Base-by-base conservation (phyloP, 2,329 filamentous ascomycete genomes). In the Metarhizium anisopliae region DNA sequence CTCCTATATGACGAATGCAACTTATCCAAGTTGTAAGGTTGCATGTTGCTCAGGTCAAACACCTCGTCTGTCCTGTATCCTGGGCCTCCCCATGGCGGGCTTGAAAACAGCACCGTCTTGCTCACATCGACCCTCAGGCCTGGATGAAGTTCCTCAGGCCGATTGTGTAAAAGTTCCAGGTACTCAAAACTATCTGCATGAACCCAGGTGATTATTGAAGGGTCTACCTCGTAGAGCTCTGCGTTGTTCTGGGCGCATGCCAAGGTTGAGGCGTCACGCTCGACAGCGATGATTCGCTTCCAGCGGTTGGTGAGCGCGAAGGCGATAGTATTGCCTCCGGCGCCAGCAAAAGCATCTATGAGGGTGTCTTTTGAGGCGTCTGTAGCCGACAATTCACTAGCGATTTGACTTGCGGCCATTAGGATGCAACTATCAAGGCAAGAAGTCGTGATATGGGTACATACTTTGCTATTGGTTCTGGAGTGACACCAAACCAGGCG, bases 401-500 rank as follows among this genome's bases (percentile, higher is more conserved):
- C 90, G 54, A 95, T 90, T 72, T 86, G 84, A 57, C 89, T 49
- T 87, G 59, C 29, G n/a, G 38, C 13, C 51, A 67, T 11, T 43
- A 35, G 47, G 45, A 38, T 35, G 10, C 47, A 60, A 53, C 50
- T n/a, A 51, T 10, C 32, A 11, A 35, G n/a, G 38, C 30, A 51
- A 51, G 8, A 57, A 51, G 55, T 13, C 16, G 55, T 53, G 36
- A 47, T 36, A 49, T 32, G 47, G 47, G 52, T 56, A 73, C 78
- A 64, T 76, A 94, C 89, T 80, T 84, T 58, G 94, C 94, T 32
- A 99, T 83, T 4, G 89, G 88, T 70, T 99, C 93, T 14, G 94
- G 92, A 0, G 95, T 99, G 7, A 97, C 92, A 55, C 92, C 94
- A 69, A 94, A 99, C 94, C 94, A 99, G 54, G 91, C 88, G 72